Evolutionary conservation across 1,139 yeast species (phyloP).

Genomic region (Suhomyces terraborum): DNA sequence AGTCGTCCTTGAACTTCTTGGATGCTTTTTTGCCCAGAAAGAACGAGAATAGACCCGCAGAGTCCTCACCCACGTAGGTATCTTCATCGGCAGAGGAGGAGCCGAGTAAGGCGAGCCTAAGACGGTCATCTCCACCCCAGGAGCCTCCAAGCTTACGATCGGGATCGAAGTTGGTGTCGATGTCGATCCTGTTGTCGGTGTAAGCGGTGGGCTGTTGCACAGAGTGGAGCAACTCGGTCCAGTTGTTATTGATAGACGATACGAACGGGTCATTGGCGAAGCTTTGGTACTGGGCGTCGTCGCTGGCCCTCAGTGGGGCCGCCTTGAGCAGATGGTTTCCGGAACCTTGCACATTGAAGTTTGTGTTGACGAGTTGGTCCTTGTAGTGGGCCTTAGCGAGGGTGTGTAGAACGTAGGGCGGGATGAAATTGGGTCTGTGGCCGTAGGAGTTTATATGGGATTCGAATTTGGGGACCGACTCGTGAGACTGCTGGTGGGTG

Average conservation of each 20-base stretch:
- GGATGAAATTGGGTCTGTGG: slow-evolving; percentile 46
- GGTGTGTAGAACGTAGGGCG: slow-evolving; percentile 61
- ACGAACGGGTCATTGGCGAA: slow-evolving; percentile 45
- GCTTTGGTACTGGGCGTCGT: slow-evolving; percentile 37
- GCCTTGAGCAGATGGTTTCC: slow-evolving; percentile 11
- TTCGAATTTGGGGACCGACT: slow-evolving; percentile 2
- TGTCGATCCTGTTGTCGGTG: slow-evolving; percentile 29
- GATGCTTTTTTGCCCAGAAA: slow-evolving; percentile 9
- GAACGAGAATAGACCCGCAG: slow-evolving; percentile 14
- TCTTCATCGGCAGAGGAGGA: slow-evolving; percentile 33
- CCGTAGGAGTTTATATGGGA: slow-evolving; percentile 32
- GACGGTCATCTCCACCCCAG: slow-evolving; percentile 74
- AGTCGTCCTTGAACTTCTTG: slow-evolving; percentile 24
- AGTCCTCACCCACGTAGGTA: slow-evolving; percentile 25
- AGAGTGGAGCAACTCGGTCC: slow-evolving; percentile 41
- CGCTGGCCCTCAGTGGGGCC: slow-evolving; percentile 16
- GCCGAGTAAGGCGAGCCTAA: slow-evolving; percentile 56
- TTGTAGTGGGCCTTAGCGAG: slow-evolving; percentile 48
- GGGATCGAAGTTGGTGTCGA: slow-evolving; percentile 24
- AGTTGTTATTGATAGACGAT: slow-evolving; percentile 38
- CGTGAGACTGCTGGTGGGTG: not conserved
- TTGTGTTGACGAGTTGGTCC: slow-evolving; percentile 38
- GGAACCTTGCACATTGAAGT: slow-evolving; percentile 17
- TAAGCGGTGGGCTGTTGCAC: slow-evolving; percentile 42
- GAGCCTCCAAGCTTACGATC: slow-evolving; percentile 36